Conservation (phyloP, 108 stramenopile genomes). For the Epipyxis sp. region DNA sequence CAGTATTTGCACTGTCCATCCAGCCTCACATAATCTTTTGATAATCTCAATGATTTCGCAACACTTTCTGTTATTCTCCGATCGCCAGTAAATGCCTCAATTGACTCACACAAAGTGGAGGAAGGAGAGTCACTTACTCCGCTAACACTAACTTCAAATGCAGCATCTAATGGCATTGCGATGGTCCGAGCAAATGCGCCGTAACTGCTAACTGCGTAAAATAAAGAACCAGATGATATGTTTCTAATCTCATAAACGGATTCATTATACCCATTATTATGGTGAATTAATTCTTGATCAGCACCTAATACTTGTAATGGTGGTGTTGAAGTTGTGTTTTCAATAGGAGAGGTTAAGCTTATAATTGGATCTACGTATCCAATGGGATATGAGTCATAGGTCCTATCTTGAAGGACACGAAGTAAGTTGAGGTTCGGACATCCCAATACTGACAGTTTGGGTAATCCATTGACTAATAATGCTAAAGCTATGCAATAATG, state of each 20-base stretch:
- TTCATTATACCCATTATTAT: no score
- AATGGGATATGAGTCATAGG: neutral
- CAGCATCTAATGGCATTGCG: conserved; percentile 32
- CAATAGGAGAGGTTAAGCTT: neutral
- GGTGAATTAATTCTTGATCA: no score
- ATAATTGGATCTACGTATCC: no score
- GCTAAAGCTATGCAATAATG: conserved; percentile 73
- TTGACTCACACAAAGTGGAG: conserved; percentile 37
- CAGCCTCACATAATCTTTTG: conserved; percentile 47
- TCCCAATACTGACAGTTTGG: conserved; percentile 62
- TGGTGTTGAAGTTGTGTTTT: neutral
- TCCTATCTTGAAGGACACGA: conserved; percentile 2
- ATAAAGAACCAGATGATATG: conserved; percentile 60
- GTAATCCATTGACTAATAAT: conserved; percentile 46
- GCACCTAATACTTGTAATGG: neutral
- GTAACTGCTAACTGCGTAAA: conserved; percentile 65
- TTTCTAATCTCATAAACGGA: no score
- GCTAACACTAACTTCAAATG: neutral
- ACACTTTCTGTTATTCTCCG: conserved; percentile 40
- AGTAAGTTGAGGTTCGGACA: conserved; percentile 68
- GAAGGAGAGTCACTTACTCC: neutral
- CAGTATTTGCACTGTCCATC: conserved; percentile 80
- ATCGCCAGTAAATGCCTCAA: conserved; percentile 34
- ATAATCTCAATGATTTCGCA: conserved; percentile 29
- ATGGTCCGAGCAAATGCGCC: conserved; percentile 65